Evolutionary conservation across 306 rosid species (phyloP).

Genomic region (Castanospermum australe): DNA sequence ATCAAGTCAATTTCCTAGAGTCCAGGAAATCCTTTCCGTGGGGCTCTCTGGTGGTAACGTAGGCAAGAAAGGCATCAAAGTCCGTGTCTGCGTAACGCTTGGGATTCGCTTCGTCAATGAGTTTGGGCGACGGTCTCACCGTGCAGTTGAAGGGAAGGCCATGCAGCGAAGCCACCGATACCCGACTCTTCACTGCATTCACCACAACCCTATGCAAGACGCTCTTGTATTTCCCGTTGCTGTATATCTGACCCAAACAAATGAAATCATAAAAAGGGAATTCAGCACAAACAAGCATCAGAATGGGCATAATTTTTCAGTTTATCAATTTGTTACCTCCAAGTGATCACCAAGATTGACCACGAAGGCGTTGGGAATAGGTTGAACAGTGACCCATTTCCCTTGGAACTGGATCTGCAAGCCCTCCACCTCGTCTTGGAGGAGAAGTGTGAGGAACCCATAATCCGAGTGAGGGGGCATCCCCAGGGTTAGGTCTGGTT

Average conservation of each 20-base stretch:
- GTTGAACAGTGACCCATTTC: slow-evolving; percentile 78
- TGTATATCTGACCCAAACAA: slow-evolving; percentile 55
- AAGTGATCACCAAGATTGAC: slow-evolving; percentile 94
- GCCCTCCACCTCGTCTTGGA: slow-evolving; percentile 81
- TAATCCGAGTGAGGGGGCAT: slow-evolving; percentile 95
- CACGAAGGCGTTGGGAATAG: slow-evolving; percentile 68
- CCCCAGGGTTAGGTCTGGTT: slow-evolving; percentile 91
- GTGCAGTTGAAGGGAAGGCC: slow-evolving; percentile 47
- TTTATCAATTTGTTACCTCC: slow-evolving; percentile 55
- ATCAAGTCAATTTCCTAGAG: slow-evolving; percentile 63
- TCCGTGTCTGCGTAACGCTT: slow-evolving; percentile 68
- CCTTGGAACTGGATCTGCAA: slow-evolving; percentile 67
- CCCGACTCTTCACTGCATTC: slow-evolving; percentile 48
- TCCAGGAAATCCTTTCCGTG: slow-evolving; percentile 68
- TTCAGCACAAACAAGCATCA: no score
- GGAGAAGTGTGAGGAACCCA: slow-evolving; percentile 85
- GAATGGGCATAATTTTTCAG: no score
- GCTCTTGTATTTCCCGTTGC: slow-evolving; percentile 91
- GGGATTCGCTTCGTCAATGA: slow-evolving; percentile 63
- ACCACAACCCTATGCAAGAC: slow-evolving; percentile 81
- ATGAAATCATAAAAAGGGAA: no score
- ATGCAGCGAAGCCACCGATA: slow-evolving; percentile 79
- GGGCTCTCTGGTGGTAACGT: slow-evolving; percentile 55
- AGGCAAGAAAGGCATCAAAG: slow-evolving; percentile 57
- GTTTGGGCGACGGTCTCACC: slow-evolving; percentile 62